Base-by-base conservation (phyloP, 176 grass and related monocot genomes). In the Carex scoparia region DNA sequence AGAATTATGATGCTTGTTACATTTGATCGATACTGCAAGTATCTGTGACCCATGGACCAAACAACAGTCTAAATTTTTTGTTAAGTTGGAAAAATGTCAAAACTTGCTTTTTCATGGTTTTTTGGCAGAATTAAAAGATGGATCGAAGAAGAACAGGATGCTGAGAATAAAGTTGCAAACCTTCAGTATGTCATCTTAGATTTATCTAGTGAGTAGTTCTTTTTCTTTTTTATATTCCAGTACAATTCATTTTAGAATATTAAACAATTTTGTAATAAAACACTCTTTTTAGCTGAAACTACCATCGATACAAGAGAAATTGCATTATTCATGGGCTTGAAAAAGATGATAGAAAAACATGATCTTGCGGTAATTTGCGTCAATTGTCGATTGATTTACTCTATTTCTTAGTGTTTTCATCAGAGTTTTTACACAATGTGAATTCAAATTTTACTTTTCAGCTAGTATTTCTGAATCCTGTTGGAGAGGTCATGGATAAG, bases 401-500 rank as follows among this genome's bases (percentile, higher is more conserved):
- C 79, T 28, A 16, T 33, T 44, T 18, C 67, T 23, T 86, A 74
- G 1, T 33, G 62, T n/a, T 44, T 7, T 30, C 84, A 48, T 4
- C 27, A 4, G 46, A 76, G 3, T 79, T 51, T 3, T 79, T 19
- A 23, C 9, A 7, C 31, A 79, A 15, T 70, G 1, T 73, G 73
- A 33, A 5, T 31, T 69, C 4, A 44, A 65, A 16, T 53, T 31
- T 55, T 76, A 65, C 63, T 27, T 49, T 61, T 30, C 80, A 98
- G 95, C 93, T 98, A 74, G 56, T 93, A 18, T 88, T 95, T 76
- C 87, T 98, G 48, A 98, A 98, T 79, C 95, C 95, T 71, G 84
- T 88, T 46, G 95, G 89, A 90, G 95, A 98, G 79, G 93, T 95
- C 19, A 98, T 98, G 89, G 95, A 98, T 76, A 98, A 98, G 69